Conservation (phyloP, 2,329 filamentous ascomycete species). For the Scedosporium aurantiacum region DNA sequence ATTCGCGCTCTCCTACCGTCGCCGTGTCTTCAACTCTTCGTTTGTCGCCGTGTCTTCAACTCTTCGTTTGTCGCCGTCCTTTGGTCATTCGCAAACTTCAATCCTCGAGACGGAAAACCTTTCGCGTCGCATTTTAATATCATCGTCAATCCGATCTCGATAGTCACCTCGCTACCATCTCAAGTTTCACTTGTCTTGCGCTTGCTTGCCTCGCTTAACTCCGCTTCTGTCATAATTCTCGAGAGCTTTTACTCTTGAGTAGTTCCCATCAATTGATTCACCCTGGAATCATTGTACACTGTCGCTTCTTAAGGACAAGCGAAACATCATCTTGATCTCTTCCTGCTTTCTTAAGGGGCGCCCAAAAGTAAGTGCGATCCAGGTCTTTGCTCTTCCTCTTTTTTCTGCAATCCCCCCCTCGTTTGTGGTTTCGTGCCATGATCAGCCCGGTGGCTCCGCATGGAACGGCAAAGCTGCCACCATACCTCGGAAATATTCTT, state of each 20-base stretch:
- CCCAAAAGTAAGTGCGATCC: background rate
- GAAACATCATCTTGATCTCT: background rate
- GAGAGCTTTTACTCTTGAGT: background rate
- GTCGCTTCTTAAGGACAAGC: background rate
- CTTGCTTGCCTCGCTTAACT: background rate
- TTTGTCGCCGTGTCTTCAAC: slow-evolving; percentile 13
- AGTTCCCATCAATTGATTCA: background rate
- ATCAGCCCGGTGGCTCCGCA: background rate
- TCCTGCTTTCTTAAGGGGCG: background rate
- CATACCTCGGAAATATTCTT: background rate
- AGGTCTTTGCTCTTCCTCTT: slow-evolving; percentile 6
- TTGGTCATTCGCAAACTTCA: background rate
- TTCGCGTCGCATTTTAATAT: background rate
- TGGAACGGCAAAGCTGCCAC: background rate
- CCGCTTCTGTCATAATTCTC: background rate
- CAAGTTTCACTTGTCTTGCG: background rate
- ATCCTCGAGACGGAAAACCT: background rate
- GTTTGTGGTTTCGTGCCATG: slow-evolving; percentile 1
- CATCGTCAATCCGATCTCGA: background rate
- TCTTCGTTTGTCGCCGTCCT: background rate
- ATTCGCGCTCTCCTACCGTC: slow-evolving; percentile 13
- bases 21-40: slow-evolving; percentile 12
- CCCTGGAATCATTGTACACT: background rate
- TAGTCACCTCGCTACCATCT: background rate
- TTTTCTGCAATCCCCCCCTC: slow-evolving; percentile 9